These are phyloP conservation scores for Aurantiochytrium sp. DNA, from an alignment of 108 stramenopile genomes.

Conservation along the genomic window DNA sequence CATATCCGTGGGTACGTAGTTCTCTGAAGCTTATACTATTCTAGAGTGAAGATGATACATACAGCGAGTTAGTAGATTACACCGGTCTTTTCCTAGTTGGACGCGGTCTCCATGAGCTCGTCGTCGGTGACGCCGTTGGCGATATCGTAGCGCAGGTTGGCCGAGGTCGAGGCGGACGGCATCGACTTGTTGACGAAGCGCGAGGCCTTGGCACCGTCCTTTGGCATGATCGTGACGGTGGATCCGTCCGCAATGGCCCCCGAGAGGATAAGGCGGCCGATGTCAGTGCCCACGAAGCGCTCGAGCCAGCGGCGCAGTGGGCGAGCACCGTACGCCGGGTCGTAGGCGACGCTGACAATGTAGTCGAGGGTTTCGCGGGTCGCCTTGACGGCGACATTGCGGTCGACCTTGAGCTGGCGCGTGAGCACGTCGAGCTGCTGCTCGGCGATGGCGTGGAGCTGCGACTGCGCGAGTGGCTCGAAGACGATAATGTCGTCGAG, in stretches of 20 bases:
- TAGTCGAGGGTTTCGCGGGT: slow-evolving; percentile 50
- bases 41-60: no score
- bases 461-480: slow-evolving; percentile 69
- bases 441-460: slow-evolving; percentile 69
- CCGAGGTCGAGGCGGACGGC: not conserved
- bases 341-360: slow-evolving; percentile 50
- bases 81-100: not conserved
- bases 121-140: not conserved
- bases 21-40: not conserved
- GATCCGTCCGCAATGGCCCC: not conserved
- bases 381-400: slow-evolving; percentile 44
- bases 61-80: no score
- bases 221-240: not conserved
- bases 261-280: slow-evolving; percentile 43
- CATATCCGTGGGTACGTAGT: no score
- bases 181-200: not conserved
- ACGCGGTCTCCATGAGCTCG: not conserved
- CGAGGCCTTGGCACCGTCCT: not conserved
- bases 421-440: slow-evolving; percentile 54
- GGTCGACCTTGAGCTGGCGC: slow-evolving; percentile 41
- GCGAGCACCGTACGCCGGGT: slow-evolving; percentile 59
- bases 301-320: slow-evolving; percentile 61
- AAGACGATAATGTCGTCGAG: slow-evolving; percentile 93
- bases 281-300: slow-evolving; percentile 54
- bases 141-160: not conserved